Conservation (phyloP, 306 rosid genomes). For the Cicer yamashitae region DNA sequence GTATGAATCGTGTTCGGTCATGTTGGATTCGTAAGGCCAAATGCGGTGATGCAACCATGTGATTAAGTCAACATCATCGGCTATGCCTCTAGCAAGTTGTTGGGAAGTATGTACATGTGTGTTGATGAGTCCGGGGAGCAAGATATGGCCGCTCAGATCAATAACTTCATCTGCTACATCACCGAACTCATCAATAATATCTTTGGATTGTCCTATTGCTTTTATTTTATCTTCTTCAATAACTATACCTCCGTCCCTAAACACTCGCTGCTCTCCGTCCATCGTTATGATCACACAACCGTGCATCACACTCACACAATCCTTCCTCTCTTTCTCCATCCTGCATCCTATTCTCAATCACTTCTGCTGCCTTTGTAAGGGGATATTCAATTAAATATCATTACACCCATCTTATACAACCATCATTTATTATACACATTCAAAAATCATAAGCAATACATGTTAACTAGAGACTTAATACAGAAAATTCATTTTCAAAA, state of each 20-base stretch:
- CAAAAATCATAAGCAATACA: too few species aligned
- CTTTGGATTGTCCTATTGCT: conserved; percentile 67
- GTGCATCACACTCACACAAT: conserved; percentile 53
- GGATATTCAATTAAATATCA: too few species aligned
- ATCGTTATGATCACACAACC: conserved; percentile 69
- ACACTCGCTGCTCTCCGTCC: conserved; percentile 71
- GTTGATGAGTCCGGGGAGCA: conserved; percentile 82
- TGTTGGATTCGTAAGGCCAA: conserved; percentile 92
- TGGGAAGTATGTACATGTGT: conserved; percentile 89
- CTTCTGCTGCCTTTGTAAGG: too few species aligned
- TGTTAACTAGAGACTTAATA: too few species aligned
- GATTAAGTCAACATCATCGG: conserved; percentile 87
- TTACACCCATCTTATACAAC: too few species aligned
- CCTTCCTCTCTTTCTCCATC: conserved; percentile 32
- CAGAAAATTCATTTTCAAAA: background rate
- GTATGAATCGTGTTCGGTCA: conserved; percentile 78
- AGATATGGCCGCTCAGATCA: conserved; percentile 67
- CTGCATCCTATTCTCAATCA: too few species aligned
- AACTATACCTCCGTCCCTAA: conserved; percentile 68
- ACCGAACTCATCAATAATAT: conserved; percentile 57
- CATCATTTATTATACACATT: too few species aligned
- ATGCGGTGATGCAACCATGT: conserved; percentile 88
- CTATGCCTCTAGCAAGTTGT: conserved; percentile 84
- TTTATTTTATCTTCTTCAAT: conserved; percentile 56
- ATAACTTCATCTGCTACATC: conserved; percentile 48